Evolutionary conservation across 768 basidiomycete genomes (phyloP).

Genomic region (Epithele typhae): DNA sequence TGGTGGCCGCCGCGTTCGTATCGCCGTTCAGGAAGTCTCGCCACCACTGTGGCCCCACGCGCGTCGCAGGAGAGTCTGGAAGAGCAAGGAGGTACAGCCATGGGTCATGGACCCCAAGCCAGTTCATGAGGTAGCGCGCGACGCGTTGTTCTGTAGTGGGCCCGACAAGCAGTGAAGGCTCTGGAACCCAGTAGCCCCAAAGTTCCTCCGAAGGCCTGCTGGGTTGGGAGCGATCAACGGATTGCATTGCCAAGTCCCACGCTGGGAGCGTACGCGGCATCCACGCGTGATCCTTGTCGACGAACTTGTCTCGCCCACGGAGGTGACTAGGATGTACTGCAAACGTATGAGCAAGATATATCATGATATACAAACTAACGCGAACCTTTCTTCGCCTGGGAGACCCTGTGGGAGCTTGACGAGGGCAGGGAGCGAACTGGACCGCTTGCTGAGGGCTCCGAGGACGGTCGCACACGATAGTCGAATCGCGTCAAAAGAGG

Average conservation of each 20-base stretch:
- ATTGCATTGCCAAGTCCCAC: neutral
- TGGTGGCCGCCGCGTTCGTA: neutral
- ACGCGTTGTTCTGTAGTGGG: neutral
- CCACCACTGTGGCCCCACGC: neutral
- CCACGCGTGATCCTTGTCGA: neutral
- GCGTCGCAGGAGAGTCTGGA: neutral
- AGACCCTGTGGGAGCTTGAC: no score
- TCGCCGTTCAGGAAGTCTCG: neutral
- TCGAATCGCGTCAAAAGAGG: neutral
- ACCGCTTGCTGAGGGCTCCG: neutral
- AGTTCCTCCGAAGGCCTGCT: neutral
- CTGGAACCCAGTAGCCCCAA: constrained; percentile 3
- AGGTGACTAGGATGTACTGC: neutral
- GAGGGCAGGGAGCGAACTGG: no score
- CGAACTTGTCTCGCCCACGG: neutral
- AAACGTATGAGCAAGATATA: no score
- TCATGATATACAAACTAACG: no score
- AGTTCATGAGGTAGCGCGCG: neutral
- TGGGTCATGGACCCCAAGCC: neutral
- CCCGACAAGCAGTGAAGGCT: neutral
- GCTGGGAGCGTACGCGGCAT: neutral
- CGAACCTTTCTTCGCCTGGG: no score
- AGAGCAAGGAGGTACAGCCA: constrained; percentile 1
- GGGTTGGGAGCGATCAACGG: neutral
- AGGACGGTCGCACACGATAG: neutral